Base-by-base conservation (phyloP, 1,284 basidiomycete species). In the Flammula alnicola region DNA sequence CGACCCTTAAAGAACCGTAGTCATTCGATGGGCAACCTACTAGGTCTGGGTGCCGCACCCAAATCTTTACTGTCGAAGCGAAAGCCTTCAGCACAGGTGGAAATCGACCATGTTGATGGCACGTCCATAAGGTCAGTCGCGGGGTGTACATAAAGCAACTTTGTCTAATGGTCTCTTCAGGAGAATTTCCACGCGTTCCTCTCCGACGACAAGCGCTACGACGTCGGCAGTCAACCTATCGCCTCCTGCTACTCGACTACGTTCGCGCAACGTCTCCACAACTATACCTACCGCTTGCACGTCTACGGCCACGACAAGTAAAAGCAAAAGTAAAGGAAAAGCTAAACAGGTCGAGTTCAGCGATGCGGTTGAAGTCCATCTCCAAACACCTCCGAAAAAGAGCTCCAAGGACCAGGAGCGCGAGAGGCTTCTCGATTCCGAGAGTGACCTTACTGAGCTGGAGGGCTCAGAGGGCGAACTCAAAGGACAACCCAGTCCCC, bases 281-380 rank as follows among this genome's bases (percentile, higher is more conserved):
- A 75, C 68, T 7, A 56, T 68, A 42, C 51, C 57, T 20, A 33
- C 54, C 14, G 47, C 58, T 16, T 53, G 46, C 25, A 42, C 49
- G n/a, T 62, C 71, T 41, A 59, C 67, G n/a, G 63, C 67, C 20
- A 58, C 63, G 4, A 52, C 52, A 25, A 66, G 60, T 44, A 68
- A 67, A 40, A 64, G 61, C 29, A 85, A 82, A 30, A 71, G 69
- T 32, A 86, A 84, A 27, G 72, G 68, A 32, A 86, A 83, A 60
- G 71, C 67, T 2, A 88, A 83, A 62, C 86, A 88, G 61, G 85
- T 88, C 12, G 86, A 82, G 53, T 88, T 88, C 60, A 78, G 65
- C 50, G 72, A 80, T 9, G 67, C 75, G n/a, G 66, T 81, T 19
- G 65, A 76, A 50, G 51, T 76, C n/a, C 57, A 61, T 26, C 32